phyloP scores from a whole-genome alignment of 352 stramenopile genomes.

The Thraustotheca clavata region DNA sequence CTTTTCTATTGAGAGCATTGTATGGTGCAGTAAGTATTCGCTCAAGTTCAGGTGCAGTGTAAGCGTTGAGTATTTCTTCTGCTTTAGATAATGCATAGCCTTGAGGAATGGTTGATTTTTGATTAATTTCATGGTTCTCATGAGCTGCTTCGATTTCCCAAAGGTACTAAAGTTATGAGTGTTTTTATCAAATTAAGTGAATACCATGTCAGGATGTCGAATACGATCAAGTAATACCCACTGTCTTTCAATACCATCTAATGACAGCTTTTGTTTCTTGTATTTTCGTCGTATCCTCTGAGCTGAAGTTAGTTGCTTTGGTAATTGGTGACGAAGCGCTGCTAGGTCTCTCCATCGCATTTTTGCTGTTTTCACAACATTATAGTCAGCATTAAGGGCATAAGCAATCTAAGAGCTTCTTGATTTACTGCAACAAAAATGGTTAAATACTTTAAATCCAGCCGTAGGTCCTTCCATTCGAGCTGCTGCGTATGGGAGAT shows the following conservation, averaged over 20 bases:
- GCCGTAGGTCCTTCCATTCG: constrained; percentile 39
- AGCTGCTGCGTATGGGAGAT: constrained; percentile 40
- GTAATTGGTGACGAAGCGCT: constrained; percentile 61
- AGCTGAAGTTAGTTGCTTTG: constrained; percentile 67
- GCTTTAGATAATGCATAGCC: constrained; percentile 44
- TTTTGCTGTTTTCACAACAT: constrained; percentile 42
- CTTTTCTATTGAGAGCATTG: constrained; percentile 62
- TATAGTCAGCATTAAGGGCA: constrained; percentile 59
- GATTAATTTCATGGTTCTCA: background rate
- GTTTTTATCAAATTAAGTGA: background rate
- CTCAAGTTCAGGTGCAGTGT: constrained; percentile 57
- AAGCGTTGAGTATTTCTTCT: constrained; percentile 46
- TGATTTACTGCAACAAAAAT: background rate
- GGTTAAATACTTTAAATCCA: constrained; percentile 24
- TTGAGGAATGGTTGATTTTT: background rate
- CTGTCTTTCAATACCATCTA: constrained; percentile 68
- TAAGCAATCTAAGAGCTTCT: constrained; percentile 31
- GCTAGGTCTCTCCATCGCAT: constrained; percentile 64
- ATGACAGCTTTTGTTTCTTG: constrained; percentile 48
- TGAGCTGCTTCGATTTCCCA: constrained; percentile 41
- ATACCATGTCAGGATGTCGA: constrained; percentile 33
- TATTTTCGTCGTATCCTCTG: constrained; percentile 70
- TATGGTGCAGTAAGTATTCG: constrained; percentile 61
- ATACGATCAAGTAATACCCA: constrained; percentile 72
- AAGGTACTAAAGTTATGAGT: constrained; percentile 30